Evolutionary conservation across 2,329 filamentous ascomycete species (phyloP).

Genomic region (Akanthomyces lecanii): DNA sequence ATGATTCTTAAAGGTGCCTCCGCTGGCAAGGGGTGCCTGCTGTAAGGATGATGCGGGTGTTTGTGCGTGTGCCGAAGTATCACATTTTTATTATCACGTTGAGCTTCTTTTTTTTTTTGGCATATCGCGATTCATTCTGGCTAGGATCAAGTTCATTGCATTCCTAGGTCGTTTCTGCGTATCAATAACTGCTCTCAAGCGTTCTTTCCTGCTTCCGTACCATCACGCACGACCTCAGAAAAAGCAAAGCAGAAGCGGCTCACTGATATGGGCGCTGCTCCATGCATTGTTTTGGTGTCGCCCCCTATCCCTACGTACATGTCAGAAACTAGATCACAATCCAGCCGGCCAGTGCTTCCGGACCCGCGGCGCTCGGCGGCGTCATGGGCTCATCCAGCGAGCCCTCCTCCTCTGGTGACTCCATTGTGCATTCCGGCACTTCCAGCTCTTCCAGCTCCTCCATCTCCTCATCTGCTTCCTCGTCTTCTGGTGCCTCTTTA

Average conservation of each 20-base stretch:
- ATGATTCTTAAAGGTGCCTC: background rate
- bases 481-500: background rate
- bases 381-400: background rate
- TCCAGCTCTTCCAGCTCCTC: background rate
- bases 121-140: background rate
- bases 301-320: background rate
- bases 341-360: background rate
- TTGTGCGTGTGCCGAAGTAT: too few species aligned
- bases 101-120: too few species aligned
- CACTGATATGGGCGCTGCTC: too few species aligned
- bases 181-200: background rate
- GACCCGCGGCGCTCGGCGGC: background rate
- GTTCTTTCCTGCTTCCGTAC: background rate
- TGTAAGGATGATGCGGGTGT: too few species aligned
- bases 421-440: background rate
- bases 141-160: background rate
- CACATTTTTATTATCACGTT: background rate
- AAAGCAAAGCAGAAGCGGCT: too few species aligned
- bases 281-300: too few species aligned
- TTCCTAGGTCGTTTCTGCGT: background rate
- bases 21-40: too few species aligned
- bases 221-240: background rate
- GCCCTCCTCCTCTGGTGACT: background rate
- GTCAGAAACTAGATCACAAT: background rate
- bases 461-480: background rate